Conservation (phyloP, 1,284 basidiomycete species). For the Schizophyllum commune region DNA sequence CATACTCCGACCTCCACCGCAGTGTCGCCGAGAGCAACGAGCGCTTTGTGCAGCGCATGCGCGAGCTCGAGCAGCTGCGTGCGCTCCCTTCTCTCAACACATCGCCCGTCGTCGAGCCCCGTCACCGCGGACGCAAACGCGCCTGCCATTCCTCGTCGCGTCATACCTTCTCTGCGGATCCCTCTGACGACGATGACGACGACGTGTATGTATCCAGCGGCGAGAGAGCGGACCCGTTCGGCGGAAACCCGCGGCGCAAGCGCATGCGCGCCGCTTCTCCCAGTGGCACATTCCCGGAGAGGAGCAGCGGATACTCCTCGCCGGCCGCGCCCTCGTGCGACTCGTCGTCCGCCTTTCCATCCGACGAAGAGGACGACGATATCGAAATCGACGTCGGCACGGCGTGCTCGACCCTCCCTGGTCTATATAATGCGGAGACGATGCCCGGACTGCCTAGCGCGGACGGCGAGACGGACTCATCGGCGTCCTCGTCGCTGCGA, state of each 20-base stretch:
- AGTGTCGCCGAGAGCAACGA: slow-evolving; percentile 57
- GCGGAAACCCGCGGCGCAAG: background rate
- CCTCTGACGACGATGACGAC: background rate
- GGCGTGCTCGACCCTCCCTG: slow-evolving; percentile 2
- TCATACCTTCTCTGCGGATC: background rate
- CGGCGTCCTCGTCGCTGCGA: slow-evolving; percentile 11
- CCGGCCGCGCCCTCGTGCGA: slow-evolving; percentile 2
- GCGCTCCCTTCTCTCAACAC: slow-evolving; percentile 28
- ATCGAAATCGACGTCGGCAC: slow-evolving; percentile 11
- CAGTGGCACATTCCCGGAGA: background rate
- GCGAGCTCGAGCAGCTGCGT: slow-evolving; percentile 52
- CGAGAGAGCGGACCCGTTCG: background rate
- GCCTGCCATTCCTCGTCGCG: background rate
- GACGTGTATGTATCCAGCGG: background rate
- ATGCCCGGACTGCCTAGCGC: background rate
- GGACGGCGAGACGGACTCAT: slow-evolving; percentile 7
- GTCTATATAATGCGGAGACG: background rate
- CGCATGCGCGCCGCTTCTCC: background rate
- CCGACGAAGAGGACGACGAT: slow-evolving; percentile 21
- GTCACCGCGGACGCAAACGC: slow-evolving; percentile 7
- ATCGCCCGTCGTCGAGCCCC: slow-evolving; percentile 27
- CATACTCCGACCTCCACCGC: slow-evolving; percentile 55
- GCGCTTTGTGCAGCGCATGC: slow-evolving; percentile 63
- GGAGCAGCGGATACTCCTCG: background rate
- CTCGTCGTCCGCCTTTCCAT: slow-evolving; percentile 14